These are phyloP conservation scores for Pseudopithomyces maydicus DNA, from an alignment of 2,329 filamentous ascomycete species.

Conservation along the genomic window DNA sequence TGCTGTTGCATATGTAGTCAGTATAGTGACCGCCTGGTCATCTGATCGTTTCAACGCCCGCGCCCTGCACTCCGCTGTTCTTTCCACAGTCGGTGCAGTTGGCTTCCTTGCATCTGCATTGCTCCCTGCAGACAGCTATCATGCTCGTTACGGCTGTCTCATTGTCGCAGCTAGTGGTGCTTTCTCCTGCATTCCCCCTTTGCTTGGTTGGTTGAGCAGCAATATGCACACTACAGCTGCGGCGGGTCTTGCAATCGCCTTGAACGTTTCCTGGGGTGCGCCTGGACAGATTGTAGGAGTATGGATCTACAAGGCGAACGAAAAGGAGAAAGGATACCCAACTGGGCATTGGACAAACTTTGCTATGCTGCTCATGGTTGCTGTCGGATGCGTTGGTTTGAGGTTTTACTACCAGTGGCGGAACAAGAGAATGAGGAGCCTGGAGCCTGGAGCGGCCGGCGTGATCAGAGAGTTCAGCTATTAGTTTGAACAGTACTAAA, in stretches of 20 bases:
- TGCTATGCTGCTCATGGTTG: conserved; percentile 7
- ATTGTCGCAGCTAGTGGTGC: conserved; percentile 70
- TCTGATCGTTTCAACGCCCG: conserved; percentile 40
- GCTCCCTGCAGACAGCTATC: conserved; percentile 64
- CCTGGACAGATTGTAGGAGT: conserved; percentile 74
- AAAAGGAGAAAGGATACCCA: conserved; percentile 66
- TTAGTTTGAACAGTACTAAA: not conserved
- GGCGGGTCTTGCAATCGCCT: conserved; percentile 70
- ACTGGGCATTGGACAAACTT: conserved; percentile 71
- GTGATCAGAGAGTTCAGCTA: conserved; percentile 2
- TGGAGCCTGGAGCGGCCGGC: not conserved
- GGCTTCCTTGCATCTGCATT: conserved; percentile 68
- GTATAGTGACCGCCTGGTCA: conserved; percentile 31
- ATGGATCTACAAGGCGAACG: conserved; percentile 72
- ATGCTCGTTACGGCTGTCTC: conserved; percentile 69
- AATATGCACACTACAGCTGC: conserved; percentile 70
- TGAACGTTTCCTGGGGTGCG: conserved; percentile 72
- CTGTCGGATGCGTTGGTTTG: conserved; percentile 6
- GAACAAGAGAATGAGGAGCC: not conserved
- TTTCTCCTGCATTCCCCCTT: conserved; percentile 71
- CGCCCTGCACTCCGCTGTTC: conserved; percentile 55
- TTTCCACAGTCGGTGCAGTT: conserved; percentile 51
- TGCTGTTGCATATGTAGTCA: conserved; percentile 63
- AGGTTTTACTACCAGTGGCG: conserved; percentile 6
- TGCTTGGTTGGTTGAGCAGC: conserved; percentile 72